phyloP scores from a whole-genome alignment of 352 stramenopile species.

The Phytophthora rubi region DNA sequence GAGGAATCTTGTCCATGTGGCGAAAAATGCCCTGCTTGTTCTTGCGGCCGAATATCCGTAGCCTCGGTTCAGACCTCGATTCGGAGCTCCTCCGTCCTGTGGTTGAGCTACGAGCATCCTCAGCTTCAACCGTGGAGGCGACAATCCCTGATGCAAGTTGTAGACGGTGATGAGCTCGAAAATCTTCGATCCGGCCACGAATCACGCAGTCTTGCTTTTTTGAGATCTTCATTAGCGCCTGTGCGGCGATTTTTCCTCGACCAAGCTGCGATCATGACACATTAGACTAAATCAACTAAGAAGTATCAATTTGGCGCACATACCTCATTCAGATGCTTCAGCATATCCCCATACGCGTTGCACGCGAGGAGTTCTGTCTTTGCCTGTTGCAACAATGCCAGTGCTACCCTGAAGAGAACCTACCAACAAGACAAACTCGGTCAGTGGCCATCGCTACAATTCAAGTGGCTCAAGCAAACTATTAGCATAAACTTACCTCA shows the following conservation, averaged over 20 bases:
- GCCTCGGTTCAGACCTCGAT: constrained; percentile 54
- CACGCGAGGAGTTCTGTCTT: constrained; percentile 63
- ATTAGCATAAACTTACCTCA: constrained; percentile 49
- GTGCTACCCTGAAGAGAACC: constrained; percentile 78
- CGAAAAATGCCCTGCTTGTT: constrained; percentile 67
- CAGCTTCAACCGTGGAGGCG: constrained; percentile 64
- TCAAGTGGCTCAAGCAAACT: background rate
- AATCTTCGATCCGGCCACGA: constrained; percentile 79
- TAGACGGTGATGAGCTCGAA: constrained; percentile 82
- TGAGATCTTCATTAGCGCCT: constrained; percentile 56
- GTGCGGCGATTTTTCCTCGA: constrained; percentile 49
- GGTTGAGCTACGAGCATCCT: constrained; percentile 42
- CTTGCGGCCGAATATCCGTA: constrained; percentile 67
- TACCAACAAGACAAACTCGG: constrained; percentile 25
- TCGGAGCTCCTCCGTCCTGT: constrained; percentile 46
- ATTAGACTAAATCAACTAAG: background rate
- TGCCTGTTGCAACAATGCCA: constrained; percentile 78
- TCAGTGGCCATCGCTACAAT: constrained; percentile 3
- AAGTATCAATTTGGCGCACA: background rate
- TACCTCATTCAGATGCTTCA: constrained; percentile 85
- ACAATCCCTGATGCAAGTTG: constrained; percentile 83
- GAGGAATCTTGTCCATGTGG: constrained; percentile 58
- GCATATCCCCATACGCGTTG: constrained; percentile 79
- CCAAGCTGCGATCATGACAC: constrained; percentile 52
- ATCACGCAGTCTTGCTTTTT: constrained; percentile 74